Base-by-base conservation (phyloP, 2,329 filamentous ascomycete species). In the Setomelanomma holmii region DNA sequence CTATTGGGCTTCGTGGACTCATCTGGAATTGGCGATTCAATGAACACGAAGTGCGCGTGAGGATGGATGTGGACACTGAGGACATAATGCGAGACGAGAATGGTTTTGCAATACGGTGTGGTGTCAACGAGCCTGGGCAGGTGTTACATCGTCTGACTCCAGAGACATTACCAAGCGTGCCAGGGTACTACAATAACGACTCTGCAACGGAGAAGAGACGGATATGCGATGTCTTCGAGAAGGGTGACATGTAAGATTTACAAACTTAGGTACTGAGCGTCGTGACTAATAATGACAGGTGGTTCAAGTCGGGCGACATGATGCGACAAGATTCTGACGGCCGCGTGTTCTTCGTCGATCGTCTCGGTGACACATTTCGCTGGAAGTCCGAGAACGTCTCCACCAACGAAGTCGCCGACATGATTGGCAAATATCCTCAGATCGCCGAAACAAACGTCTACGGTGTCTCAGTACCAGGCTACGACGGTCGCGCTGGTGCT, bases 361-460 rank as follows among this genome's bases (percentile, higher is more conserved):
- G 73, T 36, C 59, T 75, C 5, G 73, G 73, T 43, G 73, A 75
- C 42, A 76, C 73, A 3, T 76, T 74, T 56, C 70, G 73, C 43
- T 76, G 74, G 74, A 77, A 74, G 52, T 75, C 75, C 3, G 77
- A 80, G 59, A 80, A 80, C 58, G 76, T 80, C 4, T 78, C 77
- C 1, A 79, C 78, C 4, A 76, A 73, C 41, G 78, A 80, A 61
- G 77, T 81, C 8, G 64, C 71, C 38, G 76, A 79, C 45, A 69
- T 75, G 33, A 43, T 80, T 1, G 75, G 76, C 23, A 60, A 61
- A n/a, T 76, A 71, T 45, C 66, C 72, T 1, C 72, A 77, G 40
- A 63, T 80, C 5, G 74, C 73, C 17, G 78, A 79, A 56, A 68
- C 74, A 8, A 79, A 76, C 40, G 77, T 77, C 5, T 80, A 80